Percentiles rank a stretch among this genome's conserved stretches.
Evolutionary conservation across 2,329 filamentous ascomycete genomes (phyloP).

Genomic region (Phialemoniopsis sp.): DNA sequence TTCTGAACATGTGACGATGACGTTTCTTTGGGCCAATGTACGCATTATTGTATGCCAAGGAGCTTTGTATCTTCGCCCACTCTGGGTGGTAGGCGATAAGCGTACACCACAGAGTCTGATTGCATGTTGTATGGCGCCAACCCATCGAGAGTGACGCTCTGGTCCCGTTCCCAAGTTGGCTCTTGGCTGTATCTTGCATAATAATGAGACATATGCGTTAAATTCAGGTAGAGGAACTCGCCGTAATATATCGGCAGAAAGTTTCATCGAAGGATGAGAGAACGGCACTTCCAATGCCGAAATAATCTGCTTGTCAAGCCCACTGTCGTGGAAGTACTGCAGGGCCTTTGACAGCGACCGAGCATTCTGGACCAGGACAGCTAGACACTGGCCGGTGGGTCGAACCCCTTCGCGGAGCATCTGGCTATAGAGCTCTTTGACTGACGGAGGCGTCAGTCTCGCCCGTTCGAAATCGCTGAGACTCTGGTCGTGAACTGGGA

Average conservation of each 20-base stretch:
- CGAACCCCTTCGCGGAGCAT: conserved; percentile 49
- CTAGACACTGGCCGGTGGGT: conserved; percentile 46
- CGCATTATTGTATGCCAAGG: conserved; percentile 38
- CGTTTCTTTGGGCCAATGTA: conserved; percentile 26
- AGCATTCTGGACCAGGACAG: conserved; percentile 51
- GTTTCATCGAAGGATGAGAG: conserved; percentile 11
- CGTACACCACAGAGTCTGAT: conserved; percentile 24
- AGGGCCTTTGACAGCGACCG: conserved; percentile 39
- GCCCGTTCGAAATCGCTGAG: conserved; percentile 62
- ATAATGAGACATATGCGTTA: conserved; percentile 44
- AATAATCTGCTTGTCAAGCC: conserved; percentile 13
- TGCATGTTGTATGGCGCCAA: conserved; percentile 23
- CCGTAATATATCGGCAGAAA: no score
- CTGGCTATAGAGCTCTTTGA: conserved; percentile 52
- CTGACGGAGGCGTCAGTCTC: conserved; percentile 54
- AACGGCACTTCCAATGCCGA: background rate
- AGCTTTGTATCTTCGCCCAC: conserved; percentile 24
- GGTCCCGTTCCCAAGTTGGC: conserved; percentile 14
- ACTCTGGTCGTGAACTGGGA: conserved; percentile 51
- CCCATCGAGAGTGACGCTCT: conserved; percentile 9
- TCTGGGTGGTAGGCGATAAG: conserved; percentile 14
- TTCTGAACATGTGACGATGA: conserved; percentile 20
- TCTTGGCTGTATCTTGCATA: conserved; percentile 36
- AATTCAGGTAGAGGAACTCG: conserved; percentile 20
- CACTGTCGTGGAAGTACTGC: conserved; percentile 44